Conservation (phyloP, 345 rosid species). For the Nasturtium officinale region DNA sequence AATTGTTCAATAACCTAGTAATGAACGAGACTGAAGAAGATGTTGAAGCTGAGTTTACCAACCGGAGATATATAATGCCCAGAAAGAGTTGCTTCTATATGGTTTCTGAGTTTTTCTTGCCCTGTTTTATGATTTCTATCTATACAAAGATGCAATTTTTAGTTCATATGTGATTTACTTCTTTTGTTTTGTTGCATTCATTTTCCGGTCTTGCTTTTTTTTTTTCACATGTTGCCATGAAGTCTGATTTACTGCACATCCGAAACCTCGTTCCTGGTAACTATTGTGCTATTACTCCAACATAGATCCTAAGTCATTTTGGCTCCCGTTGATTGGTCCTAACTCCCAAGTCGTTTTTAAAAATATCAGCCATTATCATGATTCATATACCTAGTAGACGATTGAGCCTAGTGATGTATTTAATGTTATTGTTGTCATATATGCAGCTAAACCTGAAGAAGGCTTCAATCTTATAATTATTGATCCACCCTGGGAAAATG, state of each 20-base stretch:
- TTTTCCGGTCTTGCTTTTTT: background rate
- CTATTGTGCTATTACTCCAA: constrained; percentile 18
- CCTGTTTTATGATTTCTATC: constrained; percentile 4
- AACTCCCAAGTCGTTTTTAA: background rate
- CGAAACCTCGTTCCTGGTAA: constrained; percentile 84
- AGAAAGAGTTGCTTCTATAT: constrained; percentile 77
- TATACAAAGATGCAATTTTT: constrained; percentile 1
- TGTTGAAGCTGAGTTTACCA: constrained; percentile 64
- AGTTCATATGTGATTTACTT: constrained; percentile 15
- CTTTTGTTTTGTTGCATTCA: constrained; percentile 1
- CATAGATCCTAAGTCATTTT: background rate
- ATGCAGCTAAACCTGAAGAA: constrained; percentile 59
- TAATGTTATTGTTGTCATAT: background rate
- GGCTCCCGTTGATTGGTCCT: background rate
- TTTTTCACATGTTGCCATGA: constrained; percentile 39
- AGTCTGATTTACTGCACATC: constrained; percentile 87
- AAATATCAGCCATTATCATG: background rate
- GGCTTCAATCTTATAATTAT: constrained; percentile 74
- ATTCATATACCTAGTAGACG: constrained; percentile 1
- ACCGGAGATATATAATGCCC: constrained; percentile 57
- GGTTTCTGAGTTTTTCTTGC: constrained; percentile 45
- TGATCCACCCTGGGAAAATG: constrained; percentile 98
- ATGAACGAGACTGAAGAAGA: constrained; percentile 59
- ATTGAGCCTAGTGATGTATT: constrained; percentile 12
- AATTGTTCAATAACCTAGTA: constrained; percentile 59